Percentiles rank a stretch among this genome's conserved stretches.
phyloP scores from a whole-genome alignment of 495 filamentous ascomycete genomes.

The Penicillium soppii region DNA sequence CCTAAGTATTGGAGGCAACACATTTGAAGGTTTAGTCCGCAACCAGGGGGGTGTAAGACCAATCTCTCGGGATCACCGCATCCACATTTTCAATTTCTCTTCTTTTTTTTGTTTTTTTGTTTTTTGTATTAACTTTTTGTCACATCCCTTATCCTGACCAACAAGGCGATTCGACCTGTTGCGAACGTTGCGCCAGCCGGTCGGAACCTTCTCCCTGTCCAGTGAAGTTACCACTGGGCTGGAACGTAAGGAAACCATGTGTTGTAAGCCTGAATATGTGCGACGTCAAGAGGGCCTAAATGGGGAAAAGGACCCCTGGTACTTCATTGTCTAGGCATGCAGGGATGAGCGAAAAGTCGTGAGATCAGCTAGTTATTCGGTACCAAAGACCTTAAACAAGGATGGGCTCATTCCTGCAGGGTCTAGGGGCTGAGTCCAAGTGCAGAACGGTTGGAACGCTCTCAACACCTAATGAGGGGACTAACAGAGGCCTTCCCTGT shows the following conservation, averaged over 20 bases:
- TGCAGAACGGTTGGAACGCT: not conserved
- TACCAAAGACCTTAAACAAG: not conserved
- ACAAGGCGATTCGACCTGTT: not conserved
- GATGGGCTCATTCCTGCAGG: slow-evolving; percentile 10
- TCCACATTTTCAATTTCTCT: not conserved
- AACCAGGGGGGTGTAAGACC: slow-evolving; percentile 8
- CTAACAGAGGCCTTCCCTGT: too few relatives aligned
- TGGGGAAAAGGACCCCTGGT: slow-evolving; percentile 2
- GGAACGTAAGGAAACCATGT: slow-evolving; percentile 11
- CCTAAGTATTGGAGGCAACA: slow-evolving; percentile 1
- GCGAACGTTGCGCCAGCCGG: not conserved
- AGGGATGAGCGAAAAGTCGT: slow-evolving; percentile 4
- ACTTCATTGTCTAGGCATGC: not conserved
- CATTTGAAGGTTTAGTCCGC: slow-evolving; percentile 1
- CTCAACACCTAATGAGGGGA: not conserved
- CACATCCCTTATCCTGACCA: not conserved
- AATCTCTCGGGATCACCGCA: slow-evolving; percentile 15
- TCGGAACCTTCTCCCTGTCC: slow-evolving; percentile 4
- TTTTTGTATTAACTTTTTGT: too few relatives aligned
- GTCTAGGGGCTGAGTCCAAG: slow-evolving; percentile 10
- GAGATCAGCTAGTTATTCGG: not conserved
- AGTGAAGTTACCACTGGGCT: slow-evolving; percentile 12
- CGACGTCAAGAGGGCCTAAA: slow-evolving; percentile 11
- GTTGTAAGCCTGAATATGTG: slow-evolving; percentile 1
- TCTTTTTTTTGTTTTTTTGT: too few relatives aligned